These are phyloP conservation scores for Carex cristatella DNA, from an alignment of 176 grass and related monocot genomes.

Conservation along the genomic window DNA sequence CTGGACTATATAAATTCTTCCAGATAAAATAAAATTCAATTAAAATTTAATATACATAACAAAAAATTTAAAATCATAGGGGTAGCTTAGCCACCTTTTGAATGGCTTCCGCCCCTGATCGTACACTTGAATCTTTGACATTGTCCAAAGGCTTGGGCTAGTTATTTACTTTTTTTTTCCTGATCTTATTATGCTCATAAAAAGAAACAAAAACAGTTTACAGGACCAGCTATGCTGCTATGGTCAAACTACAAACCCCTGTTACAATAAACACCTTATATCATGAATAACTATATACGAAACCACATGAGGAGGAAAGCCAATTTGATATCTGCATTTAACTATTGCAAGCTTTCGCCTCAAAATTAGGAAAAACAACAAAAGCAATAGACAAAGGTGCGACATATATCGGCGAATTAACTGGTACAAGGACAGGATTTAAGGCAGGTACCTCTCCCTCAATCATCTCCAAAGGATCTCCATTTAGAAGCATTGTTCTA, in stretches of 20 bases:
- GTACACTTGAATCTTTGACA: too few relatives aligned
- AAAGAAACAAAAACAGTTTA: background rate
- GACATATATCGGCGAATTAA: conserved; percentile 49
- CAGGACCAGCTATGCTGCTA: background rate
- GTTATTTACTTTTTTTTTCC: background rate
- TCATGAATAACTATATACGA: conserved; percentile 4
- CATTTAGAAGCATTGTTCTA: conserved; percentile 72
- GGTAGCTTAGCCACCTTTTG: too few relatives aligned
- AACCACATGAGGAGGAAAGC: background rate
- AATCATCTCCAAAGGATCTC: conserved; percentile 60
- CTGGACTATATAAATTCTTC: too few relatives aligned
- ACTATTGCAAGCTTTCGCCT: conserved; percentile 52
- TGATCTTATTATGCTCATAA: background rate
- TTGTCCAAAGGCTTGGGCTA: background rate
- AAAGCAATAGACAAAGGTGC: conserved; percentile 69
- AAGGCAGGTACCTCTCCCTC: conserved; percentile 61
- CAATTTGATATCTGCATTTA: background rate
- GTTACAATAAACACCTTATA: background rate
- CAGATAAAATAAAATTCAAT: too few relatives aligned
- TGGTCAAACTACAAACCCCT: background rate
- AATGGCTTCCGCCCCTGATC: too few relatives aligned
- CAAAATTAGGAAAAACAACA: conserved; percentile 72
- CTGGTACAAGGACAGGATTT: conserved; percentile 39
- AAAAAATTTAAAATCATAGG: too few relatives aligned
- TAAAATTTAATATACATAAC: too few relatives aligned